A percentile compares a stretch with the other conserved stretches of the same genome.
These are phyloP conservation scores for Plectranthus barbatus DNA, from an alignment of 257 asterid genomes.

Conservation along the genomic window DNA sequence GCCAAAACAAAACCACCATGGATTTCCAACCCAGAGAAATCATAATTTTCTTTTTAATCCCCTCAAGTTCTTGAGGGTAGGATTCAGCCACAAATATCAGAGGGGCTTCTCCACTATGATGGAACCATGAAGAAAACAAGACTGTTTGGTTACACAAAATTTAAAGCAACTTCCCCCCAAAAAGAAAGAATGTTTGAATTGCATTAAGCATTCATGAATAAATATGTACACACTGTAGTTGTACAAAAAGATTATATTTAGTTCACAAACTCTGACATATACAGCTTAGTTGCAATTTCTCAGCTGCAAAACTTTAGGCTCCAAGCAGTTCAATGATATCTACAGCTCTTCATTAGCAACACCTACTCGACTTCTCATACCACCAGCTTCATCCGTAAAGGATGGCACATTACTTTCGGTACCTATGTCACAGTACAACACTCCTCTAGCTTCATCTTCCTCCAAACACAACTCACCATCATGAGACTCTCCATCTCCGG, in stretches of 20 bases:
- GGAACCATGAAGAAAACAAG: too few relatives aligned
- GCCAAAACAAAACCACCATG: too few relatives aligned
- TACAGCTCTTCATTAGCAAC: slow-evolving; percentile 25
- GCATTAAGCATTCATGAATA: slow-evolving; percentile 3
- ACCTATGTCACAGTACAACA: slow-evolving; percentile 39
- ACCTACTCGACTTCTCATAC: slow-evolving; percentile 19
- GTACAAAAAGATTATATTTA: background rate
- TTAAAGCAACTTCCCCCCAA: too few relatives aligned
- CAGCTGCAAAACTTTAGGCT: slow-evolving; percentile 1
- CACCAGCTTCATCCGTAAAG: slow-evolving; percentile 14
- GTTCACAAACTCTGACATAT: background rate
- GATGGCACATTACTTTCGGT: slow-evolving; percentile 11
- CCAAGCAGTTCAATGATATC: background rate
- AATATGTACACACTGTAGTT: slow-evolving; percentile 13
- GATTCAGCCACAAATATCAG: too few relatives aligned
- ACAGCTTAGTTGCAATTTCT: background rate
- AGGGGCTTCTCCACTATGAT: too few relatives aligned
- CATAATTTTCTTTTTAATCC: too few relatives aligned
- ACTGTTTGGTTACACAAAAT: too few relatives aligned
- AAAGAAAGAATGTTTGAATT: background rate
- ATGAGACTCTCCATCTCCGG: background rate
- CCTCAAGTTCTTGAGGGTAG: too few relatives aligned
- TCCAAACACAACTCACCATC: slow-evolving; percentile 17
- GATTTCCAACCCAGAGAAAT: too few relatives aligned
- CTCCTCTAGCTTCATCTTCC: slow-evolving; percentile 40